Percentiles rank a stretch among this genome's conserved stretches.
Evolutionary conservation across 306 rosid genomes (phyloP).

Genomic region (Inga laurina): DNA sequence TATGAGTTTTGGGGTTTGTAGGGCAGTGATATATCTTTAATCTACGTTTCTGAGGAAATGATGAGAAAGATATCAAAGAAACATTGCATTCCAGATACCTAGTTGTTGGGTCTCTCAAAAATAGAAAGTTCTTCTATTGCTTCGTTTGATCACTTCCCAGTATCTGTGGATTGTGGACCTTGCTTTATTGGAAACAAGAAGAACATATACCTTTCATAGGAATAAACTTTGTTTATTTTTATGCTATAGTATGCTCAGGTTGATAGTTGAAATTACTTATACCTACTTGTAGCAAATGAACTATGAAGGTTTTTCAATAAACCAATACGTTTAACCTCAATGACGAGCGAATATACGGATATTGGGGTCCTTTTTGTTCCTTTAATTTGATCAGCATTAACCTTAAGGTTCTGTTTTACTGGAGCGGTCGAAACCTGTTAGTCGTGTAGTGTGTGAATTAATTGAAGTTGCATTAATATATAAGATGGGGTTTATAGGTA

Average conservation of each 20-base stretch:
- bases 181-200: neutral
- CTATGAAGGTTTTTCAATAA: neutral
- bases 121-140: neutral
- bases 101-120: no score
- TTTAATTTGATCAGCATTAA: neutral
- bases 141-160: neutral
- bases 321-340: neutral
- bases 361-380: neutral
- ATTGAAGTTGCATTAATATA: neutral
- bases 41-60: neutral
- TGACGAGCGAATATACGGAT: neutral
- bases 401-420: neutral
- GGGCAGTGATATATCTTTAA: neutral
- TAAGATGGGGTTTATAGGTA: constrained; percentile 48
- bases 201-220: neutral
- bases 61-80: neutral
- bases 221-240: neutral
- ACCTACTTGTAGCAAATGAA: neutral
- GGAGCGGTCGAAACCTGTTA: constrained; percentile 7
- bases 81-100: constrained; percentile 13
- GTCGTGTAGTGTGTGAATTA: constrained; percentile 8
- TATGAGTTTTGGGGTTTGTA: neutral
- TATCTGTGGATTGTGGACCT: neutral
- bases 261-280: neutral
- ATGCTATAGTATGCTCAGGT: neutral